Conservation (phyloP, 1,284 basidiomycete species). For the Volvariella volvacea region DNA sequence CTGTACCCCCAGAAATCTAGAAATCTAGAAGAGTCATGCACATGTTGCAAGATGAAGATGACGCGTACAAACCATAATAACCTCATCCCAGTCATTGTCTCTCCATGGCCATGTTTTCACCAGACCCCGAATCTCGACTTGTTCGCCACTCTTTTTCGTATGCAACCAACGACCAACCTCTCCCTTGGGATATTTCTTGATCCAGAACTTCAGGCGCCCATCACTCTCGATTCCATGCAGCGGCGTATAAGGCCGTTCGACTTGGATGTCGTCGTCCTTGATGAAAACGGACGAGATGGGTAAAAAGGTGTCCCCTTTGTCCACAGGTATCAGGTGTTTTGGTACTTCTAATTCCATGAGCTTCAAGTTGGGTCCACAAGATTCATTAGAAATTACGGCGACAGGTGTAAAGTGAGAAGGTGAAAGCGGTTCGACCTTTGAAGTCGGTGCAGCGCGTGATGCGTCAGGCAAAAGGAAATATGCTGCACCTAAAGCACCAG, state of each 20-base stretch:
- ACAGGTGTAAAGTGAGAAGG: constrained; percentile 59
- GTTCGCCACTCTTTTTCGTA: constrained; percentile 58
- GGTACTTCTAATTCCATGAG: constrained; percentile 58
- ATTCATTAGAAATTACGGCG: constrained; percentile 46
- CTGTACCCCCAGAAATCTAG: constrained; percentile 82
- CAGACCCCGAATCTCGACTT: constrained; percentile 73
- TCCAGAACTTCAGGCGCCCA: constrained; percentile 65
- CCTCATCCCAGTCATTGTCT: constrained; percentile 61
- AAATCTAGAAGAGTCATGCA: constrained; percentile 1
- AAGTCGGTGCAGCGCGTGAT: constrained; percentile 33
- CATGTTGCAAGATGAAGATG: neutral
- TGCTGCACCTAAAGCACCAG: constrained; percentile 30
- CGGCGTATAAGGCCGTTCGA: constrained; percentile 83
- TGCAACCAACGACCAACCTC: constrained; percentile 82
- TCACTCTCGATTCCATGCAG: constrained; percentile 59
- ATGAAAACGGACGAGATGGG: constrained; percentile 75
- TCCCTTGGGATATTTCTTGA: constrained; percentile 72
- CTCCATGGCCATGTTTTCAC: constrained; percentile 67
- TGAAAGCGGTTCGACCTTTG: constrained; percentile 34
- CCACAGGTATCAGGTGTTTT: constrained; percentile 26
- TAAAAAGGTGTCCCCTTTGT: constrained; percentile 16
- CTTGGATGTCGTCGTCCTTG: constrained; percentile 84
- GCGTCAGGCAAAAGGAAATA: constrained; percentile 46
- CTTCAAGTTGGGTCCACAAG: constrained; percentile 47
- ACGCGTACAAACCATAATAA: constrained; percentile 60